Conservation (phyloP, 257 asterid species). For the Gardenia jasminoides region DNA sequence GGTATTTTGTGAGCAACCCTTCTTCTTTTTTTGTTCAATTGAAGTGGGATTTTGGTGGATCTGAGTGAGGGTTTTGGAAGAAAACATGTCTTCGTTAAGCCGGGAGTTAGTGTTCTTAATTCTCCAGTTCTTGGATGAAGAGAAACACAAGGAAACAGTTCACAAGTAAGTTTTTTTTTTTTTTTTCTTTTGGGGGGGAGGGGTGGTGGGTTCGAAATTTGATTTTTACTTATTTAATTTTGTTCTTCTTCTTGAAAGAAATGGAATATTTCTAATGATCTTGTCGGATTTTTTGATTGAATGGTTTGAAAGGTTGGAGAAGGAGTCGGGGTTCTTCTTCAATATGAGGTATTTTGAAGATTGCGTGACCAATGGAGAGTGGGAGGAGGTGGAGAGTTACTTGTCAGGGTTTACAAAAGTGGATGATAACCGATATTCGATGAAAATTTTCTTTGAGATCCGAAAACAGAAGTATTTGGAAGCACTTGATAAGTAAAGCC, state of each 20-base stretch:
- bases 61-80: slow-evolving; percentile 19
- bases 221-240: neutral
- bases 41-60: slow-evolving; percentile 30
- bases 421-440: slow-evolving; percentile 55
- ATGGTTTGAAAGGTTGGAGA: slow-evolving; percentile 47
- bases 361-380: slow-evolving; percentile 48
- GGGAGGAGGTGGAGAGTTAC: slow-evolving; percentile 61
- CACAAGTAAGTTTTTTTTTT: slow-evolving; percentile 45
- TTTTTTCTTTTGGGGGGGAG: too few relatives aligned
- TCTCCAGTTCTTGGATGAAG: slow-evolving; percentile 61
- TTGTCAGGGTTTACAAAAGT: slow-evolving; percentile 55
- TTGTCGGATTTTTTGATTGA: slow-evolving; percentile 14
- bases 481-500: slow-evolving; percentile 54
- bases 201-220: too few relatives aligned
- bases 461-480: slow-evolving; percentile 63
- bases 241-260: neutral
- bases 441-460: slow-evolving; percentile 59
- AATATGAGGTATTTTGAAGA: slow-evolving; percentile 60
- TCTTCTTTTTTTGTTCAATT: slow-evolving; percentile 15
- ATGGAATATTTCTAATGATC: neutral
- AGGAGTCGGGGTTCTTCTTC: slow-evolving; percentile 63
- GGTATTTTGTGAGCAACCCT: neutral
- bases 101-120: slow-evolving; percentile 56
- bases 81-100: slow-evolving; percentile 44
- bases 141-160: slow-evolving; percentile 50